Base-by-base conservation (phyloP, 768 basidiomycete genomes). In the Amanita thiersii region DNA sequence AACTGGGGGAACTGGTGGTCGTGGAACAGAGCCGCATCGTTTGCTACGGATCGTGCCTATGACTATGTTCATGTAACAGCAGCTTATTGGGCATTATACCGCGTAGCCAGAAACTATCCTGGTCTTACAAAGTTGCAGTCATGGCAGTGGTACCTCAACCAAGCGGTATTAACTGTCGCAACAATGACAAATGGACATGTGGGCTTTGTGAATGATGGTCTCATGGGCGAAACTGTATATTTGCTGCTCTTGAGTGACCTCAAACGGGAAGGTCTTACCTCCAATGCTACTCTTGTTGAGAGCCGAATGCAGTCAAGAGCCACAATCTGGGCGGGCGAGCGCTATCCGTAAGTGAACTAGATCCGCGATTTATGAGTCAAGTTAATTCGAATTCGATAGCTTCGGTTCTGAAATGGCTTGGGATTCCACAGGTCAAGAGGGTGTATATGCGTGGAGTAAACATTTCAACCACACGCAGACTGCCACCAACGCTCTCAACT, bases 141-240 rank as follows among this genome's bases (percentile, higher is more conserved):
- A 3, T 77, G 75, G 75, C 63, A 72, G 40, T 77, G 73, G 72
- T 77, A 77, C 46, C 49, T 77, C 41, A 72, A 72, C 40, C 72
- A 75, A 50, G 73, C 74, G 1, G 71, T 75, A 4, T 44, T 62
- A 14, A 77, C 75, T 0, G 59, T 75, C 7, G 47, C 52, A 5
- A 56, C 61, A 3, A 69, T 75, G 71, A 73, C 72, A 7, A 57
- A 61, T 33, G 65, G 66, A 1, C 45, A 55, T 9, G 70, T 72
- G 1, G 73, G 71, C 9, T 75, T 62, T 49, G 63, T 59, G 1
- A 51, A 57, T 28, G 71, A 65, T 43, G 74, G 74, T 1, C 56
- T 76, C 15, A 77, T 77, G 75, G 74, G 72, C 20, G 75, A 77
- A 55, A 76, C 75, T 1, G 73, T 76, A 24, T 57, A 71, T 31